Evolutionary conservation across 768 basidiomycete genomes (phyloP).

Genomic region (Trichaptum fuscoviolaceum): DNA sequence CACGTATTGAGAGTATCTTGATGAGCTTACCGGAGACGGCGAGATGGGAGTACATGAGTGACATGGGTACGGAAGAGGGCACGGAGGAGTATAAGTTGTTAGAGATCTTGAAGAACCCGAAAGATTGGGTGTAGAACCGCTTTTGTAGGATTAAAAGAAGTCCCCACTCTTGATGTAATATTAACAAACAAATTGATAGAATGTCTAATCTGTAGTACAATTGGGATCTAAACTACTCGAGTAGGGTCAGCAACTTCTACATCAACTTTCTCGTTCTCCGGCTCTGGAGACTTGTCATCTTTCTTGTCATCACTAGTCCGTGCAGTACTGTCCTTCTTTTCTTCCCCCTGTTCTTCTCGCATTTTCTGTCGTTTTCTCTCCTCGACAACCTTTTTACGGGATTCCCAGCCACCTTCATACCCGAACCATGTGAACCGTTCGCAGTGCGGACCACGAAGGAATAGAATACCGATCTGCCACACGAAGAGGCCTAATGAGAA

Average conservation of each 20-base stretch:
- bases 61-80: conserved; percentile 56
- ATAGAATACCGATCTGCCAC: conserved; percentile 50
- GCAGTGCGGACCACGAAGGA: conserved; percentile 64
- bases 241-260: not conserved
- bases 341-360: not conserved
- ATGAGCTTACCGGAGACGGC: conserved; percentile 88
- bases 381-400: not conserved
- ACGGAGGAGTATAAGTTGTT: conserved; percentile 65
- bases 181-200: not conserved
- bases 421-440: conserved; percentile 30
- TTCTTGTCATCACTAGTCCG: not conserved
- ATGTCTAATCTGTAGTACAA: not conserved
- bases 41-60: conserved; percentile 86
- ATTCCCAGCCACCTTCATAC: conserved; percentile 29
- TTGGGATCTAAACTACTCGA: not conserved
- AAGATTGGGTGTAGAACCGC: conserved; percentile 47
- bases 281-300: not conserved
- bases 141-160: not conserved
- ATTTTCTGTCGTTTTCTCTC: conserved; percentile 1
- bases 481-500: conserved; percentile 56
- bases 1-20: conserved; percentile 83
- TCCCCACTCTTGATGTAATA: not conserved
- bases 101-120: conserved; percentile 54
- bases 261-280: not conserved
- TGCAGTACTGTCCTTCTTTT: not conserved